Base-by-base conservation (phyloP, 139 green algal species). In the Zygnema cylindricum region DNA sequence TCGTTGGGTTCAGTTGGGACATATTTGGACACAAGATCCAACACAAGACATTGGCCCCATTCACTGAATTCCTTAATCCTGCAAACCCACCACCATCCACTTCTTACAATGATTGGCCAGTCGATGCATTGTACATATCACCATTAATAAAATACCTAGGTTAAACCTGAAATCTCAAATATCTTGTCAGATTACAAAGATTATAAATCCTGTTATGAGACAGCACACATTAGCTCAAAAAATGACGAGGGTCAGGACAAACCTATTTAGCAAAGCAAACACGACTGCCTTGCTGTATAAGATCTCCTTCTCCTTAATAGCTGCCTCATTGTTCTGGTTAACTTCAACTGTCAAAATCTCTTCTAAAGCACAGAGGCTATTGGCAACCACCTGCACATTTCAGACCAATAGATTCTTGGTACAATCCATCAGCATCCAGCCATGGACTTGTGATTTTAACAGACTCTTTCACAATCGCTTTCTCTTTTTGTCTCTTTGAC, bases 61-160 rank as follows among this genome's bases (percentile, higher is more conserved):
- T 99, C 97, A 41, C 87, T 95, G 83, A 98, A 98, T 39, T 97
- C 95, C 93, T 96, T 96, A 73, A 98, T 95, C n/a, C 96, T n/a
- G n/a, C n/a, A n/a, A n/a, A n/a, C n/a, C n/a, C n/a, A n/a, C n/a
- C n/a, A n/a, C n/a, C n/a, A n/a, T n/a, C n/a, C n/a, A n/a, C n/a
- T n/a, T n/a, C n/a, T n/a, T n/a, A n/a, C n/a, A n/a, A n/a, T n/a
- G n/a, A n/a, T n/a, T n/a, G n/a, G n/a, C n/a, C n/a, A n/a, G n/a
- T n/a, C n/a, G n/a, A n/a, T n/a, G n/a, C n/a, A n/a, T n/a, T n/a
- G n/a, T n/a, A n/a, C n/a, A n/a, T n/a, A n/a, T n/a, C n/a, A n/a
- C n/a, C n/a, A n/a, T n/a, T n/a, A n/a, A n/a, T n/a, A n/a, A n/a
- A n/a, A n/a, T n/a, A n/a, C n/a, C n/a, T n/a, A n/a, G n/a, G n/a